Evolutionary conservation across 805 yeast species (phyloP).

Genomic region (Ogataea degrootiae): DNA sequence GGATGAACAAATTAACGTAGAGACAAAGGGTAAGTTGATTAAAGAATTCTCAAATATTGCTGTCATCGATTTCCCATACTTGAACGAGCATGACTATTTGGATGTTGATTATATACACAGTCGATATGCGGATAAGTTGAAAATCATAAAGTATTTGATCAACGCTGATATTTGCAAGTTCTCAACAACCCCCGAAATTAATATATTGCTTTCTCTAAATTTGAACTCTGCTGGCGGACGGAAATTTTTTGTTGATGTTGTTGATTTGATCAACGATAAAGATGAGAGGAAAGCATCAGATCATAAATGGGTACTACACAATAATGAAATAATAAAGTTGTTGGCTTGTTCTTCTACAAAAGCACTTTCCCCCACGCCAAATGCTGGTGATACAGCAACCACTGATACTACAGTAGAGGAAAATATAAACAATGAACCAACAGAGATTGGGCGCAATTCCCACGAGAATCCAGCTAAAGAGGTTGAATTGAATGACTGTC

Average conservation of each 20-base stretch:
- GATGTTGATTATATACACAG: slow-evolving; percentile 10
- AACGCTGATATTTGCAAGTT: neutral
- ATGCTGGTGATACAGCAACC: neutral
- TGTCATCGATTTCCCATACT: slow-evolving; percentile 11
- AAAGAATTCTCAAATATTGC: neutral
- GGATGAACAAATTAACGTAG: neutral
- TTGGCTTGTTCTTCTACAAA: no score
- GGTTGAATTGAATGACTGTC: neutral
- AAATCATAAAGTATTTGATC: slow-evolving; percentile 8
- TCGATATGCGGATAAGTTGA: slow-evolving; percentile 12
- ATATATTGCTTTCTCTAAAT: neutral
- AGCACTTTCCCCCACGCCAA: no score
- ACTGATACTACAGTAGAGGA: neutral
- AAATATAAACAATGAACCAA: neutral
- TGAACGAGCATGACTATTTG: slow-evolving; percentile 8
- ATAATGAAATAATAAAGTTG: neutral
- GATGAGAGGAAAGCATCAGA: neutral
- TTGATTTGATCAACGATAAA: neutral
- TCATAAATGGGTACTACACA: no score
- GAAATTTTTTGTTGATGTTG: neutral
- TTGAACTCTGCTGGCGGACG: slow-evolving; percentile 3
- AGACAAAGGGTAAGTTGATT: neutral
- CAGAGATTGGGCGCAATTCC: neutral
- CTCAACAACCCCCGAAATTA: no score
- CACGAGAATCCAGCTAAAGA: neutral